Conservation (phyloP, 257 asterid genomes). For the Nicotiana paniculata region DNA sequence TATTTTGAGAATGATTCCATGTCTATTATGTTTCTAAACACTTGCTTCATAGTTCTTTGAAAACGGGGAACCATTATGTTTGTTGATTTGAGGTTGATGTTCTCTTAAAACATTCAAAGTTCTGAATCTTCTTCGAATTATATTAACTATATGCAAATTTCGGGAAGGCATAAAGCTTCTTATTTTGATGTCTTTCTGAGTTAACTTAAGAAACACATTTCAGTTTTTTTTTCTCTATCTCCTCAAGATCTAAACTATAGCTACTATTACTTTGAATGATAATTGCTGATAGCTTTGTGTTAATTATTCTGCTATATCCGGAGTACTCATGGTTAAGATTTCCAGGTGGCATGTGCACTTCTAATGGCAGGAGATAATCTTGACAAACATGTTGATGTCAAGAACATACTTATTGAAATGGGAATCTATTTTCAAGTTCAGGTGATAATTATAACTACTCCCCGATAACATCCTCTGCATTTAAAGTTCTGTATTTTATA, state of each 20-base stretch:
- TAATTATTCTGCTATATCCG: background rate
- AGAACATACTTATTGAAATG: conserved; percentile 78
- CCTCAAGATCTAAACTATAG: background rate
- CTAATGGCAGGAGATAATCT: conserved; percentile 89
- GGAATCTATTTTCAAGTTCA: conserved; percentile 97
- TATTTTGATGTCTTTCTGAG: background rate
- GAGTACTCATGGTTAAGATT: background rate
- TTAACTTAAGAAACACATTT: background rate
- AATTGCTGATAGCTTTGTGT: background rate
- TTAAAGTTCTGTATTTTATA: background rate
- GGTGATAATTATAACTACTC: conserved; percentile 34
- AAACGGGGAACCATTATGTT: background rate
- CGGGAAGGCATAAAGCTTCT: background rate
- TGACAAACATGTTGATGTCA: conserved; percentile 59
- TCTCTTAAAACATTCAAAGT: background rate
- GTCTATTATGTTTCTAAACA: background rate
- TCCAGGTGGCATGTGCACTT: conserved; percentile 92
- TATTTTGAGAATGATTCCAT: background rate
- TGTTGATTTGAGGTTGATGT: background rate
- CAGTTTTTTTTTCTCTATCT: background rate
- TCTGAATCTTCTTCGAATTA: background rate
- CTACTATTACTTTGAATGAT: background rate
- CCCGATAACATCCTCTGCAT: background rate
- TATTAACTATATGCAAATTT: background rate
- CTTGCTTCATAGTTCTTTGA: background rate